phyloP scores from a whole-genome alignment of 1,139 yeast species.

The Yamadazyma oceani region DNA sequence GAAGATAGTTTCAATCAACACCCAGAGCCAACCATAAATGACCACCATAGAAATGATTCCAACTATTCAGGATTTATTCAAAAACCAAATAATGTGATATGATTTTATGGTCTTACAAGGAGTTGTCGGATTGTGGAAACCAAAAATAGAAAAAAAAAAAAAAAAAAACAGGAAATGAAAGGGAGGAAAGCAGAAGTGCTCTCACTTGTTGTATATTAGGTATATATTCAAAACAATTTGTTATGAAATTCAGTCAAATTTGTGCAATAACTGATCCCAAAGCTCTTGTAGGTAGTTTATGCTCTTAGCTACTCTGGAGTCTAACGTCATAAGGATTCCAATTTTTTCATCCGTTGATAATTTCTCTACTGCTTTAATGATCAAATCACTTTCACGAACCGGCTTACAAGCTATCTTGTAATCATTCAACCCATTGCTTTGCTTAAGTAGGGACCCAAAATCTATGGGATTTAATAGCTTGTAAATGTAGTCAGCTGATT shows the following conservation, averaged over 20 bases:
- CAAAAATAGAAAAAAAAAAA: no score
- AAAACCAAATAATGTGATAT: slow-evolving; percentile 32
- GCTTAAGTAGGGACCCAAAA: slow-evolving; percentile 17
- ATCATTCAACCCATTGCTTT: slow-evolving; percentile 10
- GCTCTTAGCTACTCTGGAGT: slow-evolving; percentile 8
- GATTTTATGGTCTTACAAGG: no score
- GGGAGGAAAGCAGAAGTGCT: no score
- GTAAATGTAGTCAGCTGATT: slow-evolving; percentile 29
- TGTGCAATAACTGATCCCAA: slow-evolving; percentile 19
- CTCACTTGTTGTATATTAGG: no score
- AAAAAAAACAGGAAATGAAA: no score
- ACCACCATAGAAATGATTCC: slow-evolving; percentile 32
- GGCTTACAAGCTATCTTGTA: slow-evolving; percentile 15
- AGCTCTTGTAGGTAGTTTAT: slow-evolving; percentile 18
- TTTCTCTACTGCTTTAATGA: slow-evolving; percentile 13
- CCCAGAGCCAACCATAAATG: slow-evolving; percentile 13
- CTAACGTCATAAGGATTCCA: slow-evolving; percentile 19
- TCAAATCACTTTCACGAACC: slow-evolving; percentile 13
- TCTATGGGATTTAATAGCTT: slow-evolving; percentile 30
- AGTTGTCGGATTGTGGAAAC: no score
- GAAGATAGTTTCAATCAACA: slow-evolving; percentile 14
- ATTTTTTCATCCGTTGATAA: slow-evolving; percentile 25
- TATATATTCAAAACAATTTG: slow-evolving; percentile 22
- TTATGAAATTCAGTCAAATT: slow-evolving; percentile 16
- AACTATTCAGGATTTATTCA: slow-evolving; percentile 24